A percentile compares a stretch with the other conserved stretches of the same genome.
Evolutionary conservation across 2,329 filamentous ascomycete genomes (phyloP).

Genomic region (Zymoseptoria tritici): DNA sequence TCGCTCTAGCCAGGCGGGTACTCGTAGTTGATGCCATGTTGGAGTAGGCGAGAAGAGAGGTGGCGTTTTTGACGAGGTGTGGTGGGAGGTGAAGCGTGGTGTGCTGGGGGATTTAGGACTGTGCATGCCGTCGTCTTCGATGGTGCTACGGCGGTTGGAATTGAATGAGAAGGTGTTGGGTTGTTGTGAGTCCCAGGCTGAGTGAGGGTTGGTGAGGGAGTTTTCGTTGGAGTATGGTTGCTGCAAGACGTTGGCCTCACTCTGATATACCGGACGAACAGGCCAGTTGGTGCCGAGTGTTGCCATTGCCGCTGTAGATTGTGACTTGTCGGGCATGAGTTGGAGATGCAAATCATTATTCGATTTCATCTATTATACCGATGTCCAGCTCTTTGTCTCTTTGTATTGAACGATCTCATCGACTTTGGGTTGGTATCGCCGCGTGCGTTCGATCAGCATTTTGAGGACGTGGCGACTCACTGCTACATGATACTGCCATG

Average conservation of each 20-base stretch:
- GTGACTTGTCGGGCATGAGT: background rate
- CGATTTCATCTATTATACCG: background rate
- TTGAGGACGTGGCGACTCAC: background rate
- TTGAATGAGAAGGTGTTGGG: background rate
- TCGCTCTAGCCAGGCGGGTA: background rate
- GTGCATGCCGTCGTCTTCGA: background rate
- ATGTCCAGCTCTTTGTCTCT: background rate
- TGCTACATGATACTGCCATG: background rate
- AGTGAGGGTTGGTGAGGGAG: background rate
- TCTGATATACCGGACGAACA: background rate
- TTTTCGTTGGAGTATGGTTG: background rate
- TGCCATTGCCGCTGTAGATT: background rate
- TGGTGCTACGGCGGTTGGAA: background rate
- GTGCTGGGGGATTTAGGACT: background rate
- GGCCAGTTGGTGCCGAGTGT: background rate
- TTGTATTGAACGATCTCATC: background rate
- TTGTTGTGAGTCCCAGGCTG: background rate
- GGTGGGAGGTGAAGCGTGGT: background rate
- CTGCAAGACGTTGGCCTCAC: background rate
- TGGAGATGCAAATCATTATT: background rate
- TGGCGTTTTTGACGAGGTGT: background rate
- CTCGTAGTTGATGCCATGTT: background rate
- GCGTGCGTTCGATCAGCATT: background rate
- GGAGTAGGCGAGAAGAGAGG: background rate
- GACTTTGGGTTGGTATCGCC: background rate